Evolutionary conservation across 805 yeast genomes (phyloP).

Genomic region (Yarrowia sp.): DNA sequence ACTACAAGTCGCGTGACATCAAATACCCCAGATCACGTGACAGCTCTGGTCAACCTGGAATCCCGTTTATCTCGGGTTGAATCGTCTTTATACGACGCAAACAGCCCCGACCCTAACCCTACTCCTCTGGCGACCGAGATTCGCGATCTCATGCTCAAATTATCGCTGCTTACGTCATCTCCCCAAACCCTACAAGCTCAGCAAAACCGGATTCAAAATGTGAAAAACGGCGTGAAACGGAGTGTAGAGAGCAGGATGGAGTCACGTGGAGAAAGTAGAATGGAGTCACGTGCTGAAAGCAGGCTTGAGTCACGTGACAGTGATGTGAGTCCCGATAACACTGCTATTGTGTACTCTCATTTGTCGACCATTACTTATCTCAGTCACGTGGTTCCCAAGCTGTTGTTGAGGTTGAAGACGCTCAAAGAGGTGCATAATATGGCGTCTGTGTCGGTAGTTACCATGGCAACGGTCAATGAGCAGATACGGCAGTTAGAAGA

Average conservation of each 20-base stretch:
- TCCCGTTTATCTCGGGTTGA: neutral
- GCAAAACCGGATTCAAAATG: neutral
- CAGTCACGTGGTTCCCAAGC: conserved; percentile 8
- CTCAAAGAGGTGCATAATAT: neutral
- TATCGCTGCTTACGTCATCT: conserved; percentile 13
- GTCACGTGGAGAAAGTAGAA: conserved; percentile 6
- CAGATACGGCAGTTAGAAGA: conserved; percentile 1
- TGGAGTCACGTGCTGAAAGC: neutral
- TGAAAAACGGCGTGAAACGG: neutral
- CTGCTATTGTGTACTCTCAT: conserved; percentile 2
- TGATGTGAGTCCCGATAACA: neutral
- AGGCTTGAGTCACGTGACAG: conserved; percentile 5
- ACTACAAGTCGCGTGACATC: neutral
- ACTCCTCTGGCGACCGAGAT: neutral
- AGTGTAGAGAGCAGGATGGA: neutral
- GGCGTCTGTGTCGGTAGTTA: neutral
- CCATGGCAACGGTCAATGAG: neutral
- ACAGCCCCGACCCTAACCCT: neutral
- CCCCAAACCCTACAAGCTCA: conserved; percentile 7
- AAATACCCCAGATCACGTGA: neutral
- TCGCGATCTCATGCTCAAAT: conserved; percentile 7
- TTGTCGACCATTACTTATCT: conserved; percentile 2
- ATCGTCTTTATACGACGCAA: neutral
- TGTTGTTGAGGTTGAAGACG: neutral
- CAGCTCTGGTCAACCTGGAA: neutral